Evolutionary conservation across 345 rosid genomes (phyloP).

Genomic region (Aegle marmelos): DNA sequence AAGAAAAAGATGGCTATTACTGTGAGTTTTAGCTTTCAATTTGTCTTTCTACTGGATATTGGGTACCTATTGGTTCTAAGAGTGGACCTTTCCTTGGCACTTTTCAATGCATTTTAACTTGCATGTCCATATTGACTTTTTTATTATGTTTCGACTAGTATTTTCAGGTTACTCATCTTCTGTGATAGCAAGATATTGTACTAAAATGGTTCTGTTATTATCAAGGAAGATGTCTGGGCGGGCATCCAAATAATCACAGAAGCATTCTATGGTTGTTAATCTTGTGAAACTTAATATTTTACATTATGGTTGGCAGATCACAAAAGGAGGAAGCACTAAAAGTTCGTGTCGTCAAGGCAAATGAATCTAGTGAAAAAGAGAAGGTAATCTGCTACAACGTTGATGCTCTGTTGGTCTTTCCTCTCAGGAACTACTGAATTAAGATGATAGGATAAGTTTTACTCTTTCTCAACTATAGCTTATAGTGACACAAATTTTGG

Average conservation of each 20-base stretch:
- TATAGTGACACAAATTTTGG: background rate
- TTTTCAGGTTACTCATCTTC: constrained; percentile 2
- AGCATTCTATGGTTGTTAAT: background rate
- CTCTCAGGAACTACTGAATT: background rate
- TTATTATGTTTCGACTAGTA: background rate
- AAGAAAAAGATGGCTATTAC: background rate
- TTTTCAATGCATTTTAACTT: background rate
- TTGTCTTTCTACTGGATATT: background rate
- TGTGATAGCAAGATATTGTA: background rate
- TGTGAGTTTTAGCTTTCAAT: background rate
- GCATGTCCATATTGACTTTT: background rate
- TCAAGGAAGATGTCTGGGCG: background rate
- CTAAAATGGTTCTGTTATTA: background rate
- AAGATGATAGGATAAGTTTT: background rate
- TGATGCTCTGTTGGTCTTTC: constrained; percentile 5
- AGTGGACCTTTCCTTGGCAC: background rate
- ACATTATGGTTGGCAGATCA: constrained; percentile 31
- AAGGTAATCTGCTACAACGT: constrained; percentile 40
- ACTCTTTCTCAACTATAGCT: background rate
- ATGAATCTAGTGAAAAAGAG: constrained; percentile 73
- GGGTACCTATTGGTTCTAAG: background rate
- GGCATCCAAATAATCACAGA: background rate
- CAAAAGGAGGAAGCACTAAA: constrained; percentile 91
- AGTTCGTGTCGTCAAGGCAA: constrained; percentile 79
- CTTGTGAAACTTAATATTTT: background rate